phyloP scores from a whole-genome alignment of 169 alveolate species.

The Condylostoma magnum region DNA sequence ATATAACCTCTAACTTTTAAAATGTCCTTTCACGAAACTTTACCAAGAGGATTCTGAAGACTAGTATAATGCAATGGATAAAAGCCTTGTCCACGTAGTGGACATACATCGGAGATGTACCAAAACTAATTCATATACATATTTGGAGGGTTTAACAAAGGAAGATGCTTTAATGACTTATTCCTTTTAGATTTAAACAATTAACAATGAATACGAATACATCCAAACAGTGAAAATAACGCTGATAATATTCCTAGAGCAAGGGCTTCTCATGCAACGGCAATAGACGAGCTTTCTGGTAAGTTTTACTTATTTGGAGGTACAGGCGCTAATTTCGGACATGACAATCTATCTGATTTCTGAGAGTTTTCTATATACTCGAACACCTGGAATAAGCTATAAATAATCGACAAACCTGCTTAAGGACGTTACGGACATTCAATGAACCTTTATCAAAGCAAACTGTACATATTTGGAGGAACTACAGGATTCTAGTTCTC shows the following conservation, averaged over 20 bases:
- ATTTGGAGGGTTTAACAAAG: slow-evolving; percentile 4
- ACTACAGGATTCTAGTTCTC: neutral
- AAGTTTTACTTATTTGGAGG: slow-evolving; percentile 18
- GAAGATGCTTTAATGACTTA: neutral
- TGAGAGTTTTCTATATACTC: neutral
- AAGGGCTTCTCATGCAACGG: slow-evolving; percentile 22
- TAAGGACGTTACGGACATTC: slow-evolving; percentile 21
- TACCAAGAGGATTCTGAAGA: slow-evolving; percentile 7
- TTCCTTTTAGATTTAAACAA: neutral
- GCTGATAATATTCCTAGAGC: slow-evolving; percentile 13
- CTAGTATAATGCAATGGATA: neutral
- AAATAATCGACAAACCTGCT: neutral
- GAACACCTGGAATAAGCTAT: neutral
- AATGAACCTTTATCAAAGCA: neutral
- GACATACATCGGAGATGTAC: slow-evolving; percentile 2
- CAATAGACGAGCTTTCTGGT: neutral
- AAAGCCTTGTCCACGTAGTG: slow-evolving; percentile 2
- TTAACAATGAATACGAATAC: neutral
- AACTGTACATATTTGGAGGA: slow-evolving; percentile 6
- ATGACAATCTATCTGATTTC: neutral
- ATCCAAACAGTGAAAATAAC: neutral
- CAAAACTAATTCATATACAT: neutral
- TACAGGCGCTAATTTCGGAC: slow-evolving; percentile 11
- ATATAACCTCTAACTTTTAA: too few relatives aligned
- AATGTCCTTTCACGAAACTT: too few relatives aligned